Conservation (phyloP, 2,329 filamentous ascomycete species). For the Massarina eburnea region DNA sequence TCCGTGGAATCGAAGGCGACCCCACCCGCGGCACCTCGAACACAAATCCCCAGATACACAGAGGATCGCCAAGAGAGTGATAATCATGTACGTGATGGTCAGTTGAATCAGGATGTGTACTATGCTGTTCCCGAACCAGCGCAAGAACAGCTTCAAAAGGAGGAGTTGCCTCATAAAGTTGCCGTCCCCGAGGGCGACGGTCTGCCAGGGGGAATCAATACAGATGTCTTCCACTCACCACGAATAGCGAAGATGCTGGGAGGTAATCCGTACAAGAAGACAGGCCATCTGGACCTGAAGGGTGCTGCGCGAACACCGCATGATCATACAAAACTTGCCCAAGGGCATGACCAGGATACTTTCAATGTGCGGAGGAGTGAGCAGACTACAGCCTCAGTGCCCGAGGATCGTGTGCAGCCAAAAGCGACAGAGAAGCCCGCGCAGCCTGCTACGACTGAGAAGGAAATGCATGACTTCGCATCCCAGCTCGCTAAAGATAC, state of each 20-base stretch:
- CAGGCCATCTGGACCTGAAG: slow-evolving; percentile 38
- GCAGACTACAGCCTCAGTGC: slow-evolving; percentile 12
- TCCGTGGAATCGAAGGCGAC: slow-evolving; percentile 51
- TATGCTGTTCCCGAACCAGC: slow-evolving; percentile 41
- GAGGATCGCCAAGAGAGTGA: slow-evolving; percentile 50
- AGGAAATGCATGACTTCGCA: slow-evolving; percentile 50
- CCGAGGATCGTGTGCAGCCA: slow-evolving; percentile 7
- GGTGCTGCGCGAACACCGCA: slow-evolving; percentile 34
- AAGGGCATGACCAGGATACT: slow-evolving; percentile 42
- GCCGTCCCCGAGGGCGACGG: slow-evolving; percentile 44
- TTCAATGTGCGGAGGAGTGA: slow-evolving; percentile 30
- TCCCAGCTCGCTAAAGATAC: slow-evolving; percentile 51
- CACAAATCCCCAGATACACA: slow-evolving; percentile 57
- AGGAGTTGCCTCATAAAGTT: slow-evolving; percentile 29
- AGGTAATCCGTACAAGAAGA: slow-evolving; percentile 43
- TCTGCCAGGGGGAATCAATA: slow-evolving; percentile 60
- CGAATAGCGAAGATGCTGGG: slow-evolving; percentile 59
- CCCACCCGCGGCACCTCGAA: slow-evolving; percentile 55
- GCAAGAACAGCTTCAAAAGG: slow-evolving; percentile 15
- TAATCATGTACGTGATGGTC: slow-evolving; percentile 44
- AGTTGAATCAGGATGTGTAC: slow-evolving; percentile 59
- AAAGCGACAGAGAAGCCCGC: slow-evolving; percentile 3
- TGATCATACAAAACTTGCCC: slow-evolving; percentile 42
- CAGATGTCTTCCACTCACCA: slow-evolving; percentile 63
- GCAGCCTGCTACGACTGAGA: slow-evolving; percentile 20